Evolutionary conservation across 495 filamentous ascomycete genomes (phyloP).

Genomic region (Neurospora cerealis): DNA sequence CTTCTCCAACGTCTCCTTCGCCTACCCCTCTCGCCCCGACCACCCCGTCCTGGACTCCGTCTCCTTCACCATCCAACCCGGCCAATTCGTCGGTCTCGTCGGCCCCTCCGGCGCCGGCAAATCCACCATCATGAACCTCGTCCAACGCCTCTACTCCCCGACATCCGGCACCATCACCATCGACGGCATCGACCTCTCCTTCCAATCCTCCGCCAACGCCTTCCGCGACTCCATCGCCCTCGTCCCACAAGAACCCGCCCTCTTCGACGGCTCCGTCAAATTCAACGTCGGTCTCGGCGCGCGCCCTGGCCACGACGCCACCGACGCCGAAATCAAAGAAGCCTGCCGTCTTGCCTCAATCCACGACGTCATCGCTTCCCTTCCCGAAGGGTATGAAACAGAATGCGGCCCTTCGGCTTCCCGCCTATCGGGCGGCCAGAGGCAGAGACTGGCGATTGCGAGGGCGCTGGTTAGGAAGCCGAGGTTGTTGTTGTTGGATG

Average conservation of each 20-base stretch:
- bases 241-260: slow-evolving; percentile 51
- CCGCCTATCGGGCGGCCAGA: too few relatives aligned
- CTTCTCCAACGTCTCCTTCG: slow-evolving; percentile 46
- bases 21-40: slow-evolving; percentile 47
- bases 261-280: slow-evolving; percentile 41
- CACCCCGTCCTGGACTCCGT: slow-evolving; percentile 37
- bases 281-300: slow-evolving; percentile 48
- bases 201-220: slow-evolving; percentile 19
- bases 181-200: slow-evolving; percentile 36
- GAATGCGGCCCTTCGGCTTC: slow-evolving; percentile 42
- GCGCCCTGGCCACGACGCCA: slow-evolving; percentile 27
- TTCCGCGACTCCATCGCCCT: slow-evolving; percentile 47
- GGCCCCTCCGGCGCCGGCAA: slow-evolving; percentile 65
- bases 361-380: slow-evolving; percentile 43
- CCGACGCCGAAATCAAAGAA: slow-evolving; percentile 41
- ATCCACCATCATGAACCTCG: slow-evolving; percentile 52
- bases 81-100: slow-evolving; percentile 57
- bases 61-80: slow-evolving; percentile 48
- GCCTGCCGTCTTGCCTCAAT: slow-evolving; percentile 50
- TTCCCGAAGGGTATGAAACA: slow-evolving; percentile 57
- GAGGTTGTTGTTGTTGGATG: slow-evolving; percentile 72
- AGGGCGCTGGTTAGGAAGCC: slow-evolving; percentile 70
- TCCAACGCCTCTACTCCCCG: slow-evolving; percentile 56
- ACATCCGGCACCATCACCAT: too few relatives aligned
- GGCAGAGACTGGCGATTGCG: slow-evolving; percentile 68